Conservation (phyloP, 78 protist species). For the Dictyostelium citrinum region DNA sequence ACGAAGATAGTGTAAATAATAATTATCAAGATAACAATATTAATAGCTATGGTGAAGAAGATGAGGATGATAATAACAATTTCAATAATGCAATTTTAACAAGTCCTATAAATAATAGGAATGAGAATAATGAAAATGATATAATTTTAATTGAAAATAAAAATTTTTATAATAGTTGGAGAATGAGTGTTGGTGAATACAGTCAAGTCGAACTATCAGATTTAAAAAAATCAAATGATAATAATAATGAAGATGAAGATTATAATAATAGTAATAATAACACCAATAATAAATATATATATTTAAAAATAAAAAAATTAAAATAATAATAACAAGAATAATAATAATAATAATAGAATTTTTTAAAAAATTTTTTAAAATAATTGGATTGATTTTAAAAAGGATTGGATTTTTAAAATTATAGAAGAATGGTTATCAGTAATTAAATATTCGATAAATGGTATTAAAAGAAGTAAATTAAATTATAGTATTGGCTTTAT, state of each 20-base stretch:
- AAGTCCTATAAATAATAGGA: neutral
- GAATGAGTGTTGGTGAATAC: neutral
- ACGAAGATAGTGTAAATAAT: neutral
- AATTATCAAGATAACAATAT: neutral
- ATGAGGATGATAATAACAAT: neutral
- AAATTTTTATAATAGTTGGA: neutral
- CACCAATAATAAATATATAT: neutral
- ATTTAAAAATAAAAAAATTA: no score
- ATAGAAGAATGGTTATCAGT: neutral
- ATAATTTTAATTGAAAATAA: neutral
- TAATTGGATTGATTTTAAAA: neutral
- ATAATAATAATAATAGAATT: no score
- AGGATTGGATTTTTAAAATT: neutral
- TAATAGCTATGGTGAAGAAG: neutral
- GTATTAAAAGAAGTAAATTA: constrained; percentile 12
- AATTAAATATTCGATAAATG: neutral
- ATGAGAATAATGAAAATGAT: neutral
- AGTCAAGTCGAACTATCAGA: neutral
- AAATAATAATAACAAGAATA: no score
- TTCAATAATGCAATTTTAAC: neutral
- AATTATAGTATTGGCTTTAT: constrained; percentile 54
- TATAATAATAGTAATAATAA: neutral
- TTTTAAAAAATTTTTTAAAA: no score
- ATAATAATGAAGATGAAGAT: neutral
- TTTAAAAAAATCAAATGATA: neutral